These are phyloP conservation scores for Yarrowia yakushimensis DNA, from an alignment of 805 yeast genomes.

Conservation along the genomic window DNA sequence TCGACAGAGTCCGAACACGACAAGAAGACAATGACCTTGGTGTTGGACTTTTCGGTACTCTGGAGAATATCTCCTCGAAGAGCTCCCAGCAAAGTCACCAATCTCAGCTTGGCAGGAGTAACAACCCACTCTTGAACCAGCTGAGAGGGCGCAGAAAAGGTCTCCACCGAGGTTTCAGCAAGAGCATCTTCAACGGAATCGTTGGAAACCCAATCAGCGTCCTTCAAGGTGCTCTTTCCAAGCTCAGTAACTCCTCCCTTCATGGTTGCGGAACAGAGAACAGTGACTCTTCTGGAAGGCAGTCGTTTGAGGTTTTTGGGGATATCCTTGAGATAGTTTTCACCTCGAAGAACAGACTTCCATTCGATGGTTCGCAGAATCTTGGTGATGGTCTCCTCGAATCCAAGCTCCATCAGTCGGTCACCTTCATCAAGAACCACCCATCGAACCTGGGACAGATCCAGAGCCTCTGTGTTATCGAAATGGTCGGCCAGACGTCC, in stretches of 20 bases:
- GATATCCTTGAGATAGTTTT: conserved; percentile 33
- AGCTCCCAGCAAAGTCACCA: conserved; percentile 72
- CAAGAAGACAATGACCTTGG: conserved; percentile 64
- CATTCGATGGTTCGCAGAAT: conserved; percentile 60
- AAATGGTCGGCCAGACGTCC: conserved; percentile 94
- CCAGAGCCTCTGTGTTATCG: conserved; percentile 77
- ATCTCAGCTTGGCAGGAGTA: conserved; percentile 87
- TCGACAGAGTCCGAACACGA: conserved; percentile 97
- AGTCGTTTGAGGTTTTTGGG: conserved; percentile 49
- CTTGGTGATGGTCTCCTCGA: conserved; percentile 84
- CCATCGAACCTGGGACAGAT: conserved; percentile 72
- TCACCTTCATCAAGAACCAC: conserved; percentile 97
- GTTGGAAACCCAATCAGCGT: conserved; percentile 65
- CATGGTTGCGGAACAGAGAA: conserved; percentile 93
- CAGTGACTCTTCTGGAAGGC: conserved; percentile 68
- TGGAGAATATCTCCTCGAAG: conserved; percentile 35
- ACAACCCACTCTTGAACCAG: conserved; percentile 73
- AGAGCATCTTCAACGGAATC: conserved; percentile 33
- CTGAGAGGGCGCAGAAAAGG: conserved; percentile 79
- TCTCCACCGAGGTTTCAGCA: conserved; percentile 27
- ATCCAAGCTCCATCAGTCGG: conserved; percentile 90
- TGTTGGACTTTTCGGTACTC: conserved; percentile 43
- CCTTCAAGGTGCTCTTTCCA: conserved; percentile 69
- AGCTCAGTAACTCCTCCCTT: conserved; percentile 74
- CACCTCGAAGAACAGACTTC: conserved; percentile 41